Base-by-base conservation (phyloP, 192 early-diverging fungal genomes). In the Obelidium mucronatum region DNA sequence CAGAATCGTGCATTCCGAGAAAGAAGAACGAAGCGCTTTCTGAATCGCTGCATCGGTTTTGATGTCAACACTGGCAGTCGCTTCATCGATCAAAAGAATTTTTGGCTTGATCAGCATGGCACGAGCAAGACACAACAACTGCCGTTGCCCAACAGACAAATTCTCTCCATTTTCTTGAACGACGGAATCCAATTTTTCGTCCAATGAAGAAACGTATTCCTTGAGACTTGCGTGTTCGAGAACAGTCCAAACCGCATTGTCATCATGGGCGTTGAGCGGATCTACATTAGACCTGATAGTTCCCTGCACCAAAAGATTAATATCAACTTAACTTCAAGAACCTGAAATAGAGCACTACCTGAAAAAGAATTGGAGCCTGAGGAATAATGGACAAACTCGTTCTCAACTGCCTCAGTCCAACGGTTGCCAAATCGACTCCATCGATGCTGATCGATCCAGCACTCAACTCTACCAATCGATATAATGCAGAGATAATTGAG, bases 161-260 rank as follows among this genome's bases (percentile, higher is more conserved):
- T 62, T 62, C 92, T 48, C 33, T 2, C 83, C 84, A 71, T 93
- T 92, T 81, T 96, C 94, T 53, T 84, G 87, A 39, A 99, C 44
- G 6, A 42, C 39, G 6, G 60, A 52, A 5, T 68, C 73, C 92
- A 63, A 80, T 53, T 83, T 83, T 40, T 73, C 17, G 8, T 63
- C 60, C 34, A 80, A 53, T 24, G 42, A 31, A 11, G 51, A 5
- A 15, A 85, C 78, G 55, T 56, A 70, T 19, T 74, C 53, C 24
- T 79, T 76, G 0, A 91, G 63, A 0, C 77, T 79, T 0, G 81
- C 78, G 0, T 77, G 55, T 15, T 86, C 90, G 2, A 95, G 77
- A 0, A 84, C 89, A 2, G 79, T 44, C 94, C 94, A 95, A 44
- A 95, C 62, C 33, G 90, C 87, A 0, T 66, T 80, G 39, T 82